phyloP scores from a whole-genome alignment of 805 yeast species.

The Metschnikowia proteae region DNA sequence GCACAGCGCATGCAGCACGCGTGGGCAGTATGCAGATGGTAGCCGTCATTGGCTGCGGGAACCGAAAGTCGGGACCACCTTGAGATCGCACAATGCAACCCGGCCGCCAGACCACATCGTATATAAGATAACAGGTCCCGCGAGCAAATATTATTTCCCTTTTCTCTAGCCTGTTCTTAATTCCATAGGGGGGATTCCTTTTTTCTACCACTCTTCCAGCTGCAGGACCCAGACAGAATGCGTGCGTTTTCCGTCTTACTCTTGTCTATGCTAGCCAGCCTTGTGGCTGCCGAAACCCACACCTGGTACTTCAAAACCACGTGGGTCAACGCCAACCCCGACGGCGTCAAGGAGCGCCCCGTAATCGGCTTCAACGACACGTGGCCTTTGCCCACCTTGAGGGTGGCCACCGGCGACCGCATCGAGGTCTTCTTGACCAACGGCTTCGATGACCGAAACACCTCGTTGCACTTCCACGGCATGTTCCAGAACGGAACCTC shows the following conservation, averaged over 20 bases:
- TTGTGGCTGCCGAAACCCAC: conserved; percentile 47
- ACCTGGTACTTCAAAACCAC: conserved; percentile 62
- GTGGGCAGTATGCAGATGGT: conserved; percentile 2
- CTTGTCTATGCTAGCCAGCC: conserved; percentile 18
- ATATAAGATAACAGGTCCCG: conserved; percentile 8
- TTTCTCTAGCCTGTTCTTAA: conserved; percentile 20
- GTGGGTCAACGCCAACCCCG: conserved; percentile 68
- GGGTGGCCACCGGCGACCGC: conserved; percentile 76
- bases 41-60: conserved; percentile 16
- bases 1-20: background rate
- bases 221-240: conserved; percentile 15
- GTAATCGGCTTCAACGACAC: conserved; percentile 65
- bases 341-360: conserved; percentile 51
- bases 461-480: conserved; percentile 92
- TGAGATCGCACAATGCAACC: background rate
- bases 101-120: background rate
- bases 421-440: conserved; percentile 71
- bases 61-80: conserved; percentile 12
- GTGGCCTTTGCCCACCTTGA: conserved; percentile 87
- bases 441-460: conserved; percentile 60
- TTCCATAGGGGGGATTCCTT: conserved; percentile 17
- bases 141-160: conserved; percentile 15
- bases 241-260: conserved; percentile 18
- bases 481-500: conserved; percentile 71
- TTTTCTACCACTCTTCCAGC: conserved; percentile 4